Base-by-base conservation (phyloP, 495 filamentous ascomycete genomes). In the Aspergillus wentii region DNA sequence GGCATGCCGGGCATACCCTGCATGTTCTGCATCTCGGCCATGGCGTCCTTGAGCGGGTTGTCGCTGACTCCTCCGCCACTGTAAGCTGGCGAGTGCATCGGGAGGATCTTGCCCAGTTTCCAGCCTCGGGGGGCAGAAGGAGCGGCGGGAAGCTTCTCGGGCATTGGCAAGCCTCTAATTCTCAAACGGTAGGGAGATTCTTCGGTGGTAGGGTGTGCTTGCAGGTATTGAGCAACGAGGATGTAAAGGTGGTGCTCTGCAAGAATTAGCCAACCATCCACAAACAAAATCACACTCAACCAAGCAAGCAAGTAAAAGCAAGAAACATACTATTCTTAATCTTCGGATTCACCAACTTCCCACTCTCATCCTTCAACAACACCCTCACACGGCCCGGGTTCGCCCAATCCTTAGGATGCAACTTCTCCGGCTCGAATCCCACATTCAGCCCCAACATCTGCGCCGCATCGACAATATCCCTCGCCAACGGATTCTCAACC, bases 31-130 rank as follows among this genome's bases (percentile, higher is more conserved):
- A 96, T 94, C 68, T 94, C 88, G 29, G 76, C 79, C 91, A 98
- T 95, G 70, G 96, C 95, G 43, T 98, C 90, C 71, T 92, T 90
- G 48, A 98, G 79, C 17, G 95, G 85, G 49, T 98, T 94, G 56
- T 98, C 92, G 44, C 84, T 94, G 6, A 98, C 88, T 16, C 92
- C 92, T 16, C 94, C 91, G 2, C 92, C 92, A 34, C 83, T 94
- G 61, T 97, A 72, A 9, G 88, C 92, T 0, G 91, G 80, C 16
- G 80, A 86, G 48, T 95, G 88, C 45, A 91, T 76, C 18, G 92
- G 92, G 39, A 98, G 47, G 36, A 97, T 75, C 15, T 66, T 75
- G 20, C 80, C 79, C 52, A 98, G 83, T 69, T 95, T 96, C 88
- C 90, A 97, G 8, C 91, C 92, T 31, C 83, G 73, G 26, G 92